Percentiles rank a stretch among this genome's conserved stretches.
Conservation (phyloP, 1,284 basidiomycete species). For the Neolentinus lepideus region DNA sequence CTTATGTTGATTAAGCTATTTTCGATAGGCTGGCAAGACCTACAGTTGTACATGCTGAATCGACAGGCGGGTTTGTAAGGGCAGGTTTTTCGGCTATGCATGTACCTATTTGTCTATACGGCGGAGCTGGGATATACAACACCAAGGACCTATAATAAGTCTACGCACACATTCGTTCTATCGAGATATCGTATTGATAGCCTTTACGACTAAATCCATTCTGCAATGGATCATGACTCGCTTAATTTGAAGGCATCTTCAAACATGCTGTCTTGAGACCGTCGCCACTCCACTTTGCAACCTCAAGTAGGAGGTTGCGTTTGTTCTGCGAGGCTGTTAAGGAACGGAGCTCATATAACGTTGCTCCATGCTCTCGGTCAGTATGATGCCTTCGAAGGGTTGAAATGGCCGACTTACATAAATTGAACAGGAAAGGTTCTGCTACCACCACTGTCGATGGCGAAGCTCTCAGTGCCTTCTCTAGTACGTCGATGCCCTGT, state of each 20-base stretch:
- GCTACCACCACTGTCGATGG: constrained; percentile 64
- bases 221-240: constrained; percentile 4
- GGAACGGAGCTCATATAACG: constrained; percentile 73
- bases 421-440: constrained; percentile 76
- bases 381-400: not conserved
- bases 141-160: not conserved
- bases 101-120: not conserved
- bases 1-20: constrained; percentile 1
- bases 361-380: constrained; percentile 38
- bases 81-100: not conserved
- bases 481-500: constrained; percentile 62
- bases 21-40: constrained; percentile 79
- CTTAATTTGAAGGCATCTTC: constrained; percentile 62
- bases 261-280: constrained; percentile 71
- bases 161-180: not conserved
- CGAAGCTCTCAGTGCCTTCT: constrained; percentile 49
- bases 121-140: not conserved
- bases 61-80: constrained; percentile 34
- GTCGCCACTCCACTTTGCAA: constrained; percentile 78
- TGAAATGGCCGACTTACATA: constrained; percentile 46
- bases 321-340: constrained; percentile 65
- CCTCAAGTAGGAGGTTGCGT: constrained; percentile 60
- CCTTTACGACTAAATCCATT: not conserved
- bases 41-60: constrained; percentile 73
- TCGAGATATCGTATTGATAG: not conserved